Base-by-base conservation (phyloP, 768 basidiomycete species). In the Lentinus tigrinus region DNA sequence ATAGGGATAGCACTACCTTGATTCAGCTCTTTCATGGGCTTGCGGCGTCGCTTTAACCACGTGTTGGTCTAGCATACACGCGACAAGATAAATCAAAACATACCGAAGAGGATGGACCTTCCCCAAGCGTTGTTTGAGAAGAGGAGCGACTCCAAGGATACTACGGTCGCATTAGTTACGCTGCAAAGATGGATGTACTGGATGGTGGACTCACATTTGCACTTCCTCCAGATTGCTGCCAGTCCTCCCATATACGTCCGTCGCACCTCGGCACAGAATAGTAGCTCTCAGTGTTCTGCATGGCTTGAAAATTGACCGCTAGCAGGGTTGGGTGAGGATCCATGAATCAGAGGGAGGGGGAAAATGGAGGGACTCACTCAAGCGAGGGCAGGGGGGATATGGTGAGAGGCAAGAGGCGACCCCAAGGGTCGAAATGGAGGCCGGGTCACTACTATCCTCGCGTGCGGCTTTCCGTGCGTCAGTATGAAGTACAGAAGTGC, bases 261-360 rank as follows among this genome's bases (percentile, higher is more conserved):
- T 62, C 62, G 43, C 56, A 56, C 28, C 60, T 54, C 13, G 64
- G 59, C 8, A 62, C 56, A 34, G 62, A 42, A 48, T 63, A 67
- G 42, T 63, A 65, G 47, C 61, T 64, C 56, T 44, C 65, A 3
- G 57, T 43, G 31, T 59, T 64, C 54, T 64, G 65, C 69, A 70
- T 70, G 11, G 57, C 57, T 51, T 51, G 54, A 52, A 17, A 37
- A 27, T 31, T 16, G 36, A 49, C 38, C 49, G 46, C 55, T 60
- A 28, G 17, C 47, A 21, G 47, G 1, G 47, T 34, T 27, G 34
- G 56, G 31, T 55, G 24, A 40, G 6, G 39, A 36, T 19, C 14
- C 47, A 13, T 38, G 28, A 56, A n/a, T 28, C 44, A 38, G 44
- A 59, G 52, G 40, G 49, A 34, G 52, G 42, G 47, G 21, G 58